Conservation (phyloP, 1,139 yeast genomes). For the Pichia sp. region DNA sequence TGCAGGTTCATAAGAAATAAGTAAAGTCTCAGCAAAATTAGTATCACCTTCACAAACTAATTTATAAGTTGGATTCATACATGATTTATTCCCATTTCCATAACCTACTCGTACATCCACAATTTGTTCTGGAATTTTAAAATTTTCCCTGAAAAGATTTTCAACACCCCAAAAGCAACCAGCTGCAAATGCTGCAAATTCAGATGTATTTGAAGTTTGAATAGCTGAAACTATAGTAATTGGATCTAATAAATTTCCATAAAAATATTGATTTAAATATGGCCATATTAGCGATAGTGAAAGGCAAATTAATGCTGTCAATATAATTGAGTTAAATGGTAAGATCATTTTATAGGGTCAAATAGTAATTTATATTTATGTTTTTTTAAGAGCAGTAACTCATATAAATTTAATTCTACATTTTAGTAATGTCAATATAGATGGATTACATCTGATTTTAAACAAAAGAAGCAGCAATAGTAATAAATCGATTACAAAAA, state of each 20-base stretch:
- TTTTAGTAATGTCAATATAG: no score
- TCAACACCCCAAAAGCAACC: constrained; percentile 98
- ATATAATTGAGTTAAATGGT: no score
- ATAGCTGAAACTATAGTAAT: constrained; percentile 23
- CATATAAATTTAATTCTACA: no score
- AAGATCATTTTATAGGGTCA: no score
- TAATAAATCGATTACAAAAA: constrained; percentile 7
- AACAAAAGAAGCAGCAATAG: constrained; percentile 8
- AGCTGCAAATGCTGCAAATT: constrained; percentile 60
- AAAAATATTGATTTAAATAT: no score
- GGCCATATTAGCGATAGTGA: no score
- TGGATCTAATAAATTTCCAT: no score
- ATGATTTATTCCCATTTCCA: constrained; percentile 57
- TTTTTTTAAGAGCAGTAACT: no score
- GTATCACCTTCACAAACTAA: constrained; percentile 74
- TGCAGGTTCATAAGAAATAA: constrained; percentile 73
- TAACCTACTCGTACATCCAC: constrained; percentile 81
- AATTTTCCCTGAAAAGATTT: constrained; percentile 58
- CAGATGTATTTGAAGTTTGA: constrained; percentile 34
- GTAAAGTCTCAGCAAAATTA: constrained; percentile 68
- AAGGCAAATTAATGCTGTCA: no score
- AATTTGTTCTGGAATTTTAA: constrained; percentile 36
- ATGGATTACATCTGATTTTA: no score
- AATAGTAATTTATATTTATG: no score
- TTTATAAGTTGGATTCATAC: constrained; percentile 37